A percentile compares a stretch with the other conserved stretches of the same genome.
Evolutionary conservation across 768 basidiomycete genomes (phyloP).

Genomic region (Serendipita indica): DNA sequence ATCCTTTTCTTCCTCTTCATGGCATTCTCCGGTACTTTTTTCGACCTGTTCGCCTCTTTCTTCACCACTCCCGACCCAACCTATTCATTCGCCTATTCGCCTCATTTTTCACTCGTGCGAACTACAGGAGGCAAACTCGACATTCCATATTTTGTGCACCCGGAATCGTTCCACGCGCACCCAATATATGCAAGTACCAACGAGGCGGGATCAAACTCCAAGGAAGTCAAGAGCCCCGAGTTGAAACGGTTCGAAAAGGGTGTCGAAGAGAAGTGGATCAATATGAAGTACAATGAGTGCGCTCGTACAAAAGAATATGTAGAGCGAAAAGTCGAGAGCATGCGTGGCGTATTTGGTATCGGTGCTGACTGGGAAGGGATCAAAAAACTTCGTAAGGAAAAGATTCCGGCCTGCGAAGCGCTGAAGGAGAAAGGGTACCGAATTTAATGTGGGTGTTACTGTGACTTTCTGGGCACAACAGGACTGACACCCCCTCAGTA

Average conservation of each 20-base stretch:
- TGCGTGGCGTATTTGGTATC: constrained; percentile 78
- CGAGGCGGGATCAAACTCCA: constrained; percentile 10
- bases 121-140: constrained; percentile 47
- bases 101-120: constrained; percentile 54
- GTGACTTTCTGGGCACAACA: too few species aligned
- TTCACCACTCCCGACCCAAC: constrained; percentile 60
- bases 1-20: constrained; percentile 78
- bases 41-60: constrained; percentile 29
- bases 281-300: constrained; percentile 56
- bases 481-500: too few species aligned
- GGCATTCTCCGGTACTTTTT: constrained; percentile 63
- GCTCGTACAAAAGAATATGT: constrained; percentile 51
- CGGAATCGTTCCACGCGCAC: constrained; percentile 58
- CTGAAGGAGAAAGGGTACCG: constrained; percentile 40
- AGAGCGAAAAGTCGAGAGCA: constrained; percentile 55
- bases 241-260: constrained; percentile 56
- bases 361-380: constrained; percentile 91
- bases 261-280: constrained; percentile 63
- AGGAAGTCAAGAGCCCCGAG: constrained; percentile 19
- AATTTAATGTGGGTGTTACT: neutral
- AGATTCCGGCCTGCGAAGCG: constrained; percentile 62
- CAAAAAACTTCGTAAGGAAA: constrained; percentile 48
- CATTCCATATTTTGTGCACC: constrained; percentile 75
- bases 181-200: constrained; percentile 45
- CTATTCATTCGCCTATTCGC: constrained; percentile 50